These are phyloP conservation scores for Hevea brasiliensis DNA, from an alignment of 345 rosid genomes.

Conservation along the genomic window DNA sequence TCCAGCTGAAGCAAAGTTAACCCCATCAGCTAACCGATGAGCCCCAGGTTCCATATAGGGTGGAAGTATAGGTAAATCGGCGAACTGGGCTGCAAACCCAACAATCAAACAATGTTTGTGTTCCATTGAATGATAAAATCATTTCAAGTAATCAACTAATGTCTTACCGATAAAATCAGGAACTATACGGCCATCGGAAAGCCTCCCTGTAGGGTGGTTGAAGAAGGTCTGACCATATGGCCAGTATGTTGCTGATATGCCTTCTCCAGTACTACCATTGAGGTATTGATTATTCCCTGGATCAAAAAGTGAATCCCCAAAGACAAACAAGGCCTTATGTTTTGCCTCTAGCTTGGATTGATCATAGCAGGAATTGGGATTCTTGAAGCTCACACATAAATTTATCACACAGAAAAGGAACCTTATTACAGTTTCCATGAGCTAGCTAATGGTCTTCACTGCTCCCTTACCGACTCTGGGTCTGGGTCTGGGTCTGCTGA, in stretches of 20 bases:
- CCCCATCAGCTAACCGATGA: constrained; percentile 19
- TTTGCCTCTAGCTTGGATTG: neutral
- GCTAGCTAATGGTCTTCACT: too few relatives aligned
- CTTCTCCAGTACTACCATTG: constrained; percentile 9
- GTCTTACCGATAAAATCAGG: constrained; percentile 41
- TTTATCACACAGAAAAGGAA: neutral
- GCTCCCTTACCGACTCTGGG: too few relatives aligned
- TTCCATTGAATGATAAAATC: too few relatives aligned
- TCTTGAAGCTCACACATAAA: constrained; percentile 3
- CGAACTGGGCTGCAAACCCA: constrained; percentile 19
- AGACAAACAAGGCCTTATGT: constrained; percentile 9
- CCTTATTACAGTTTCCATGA: neutral
- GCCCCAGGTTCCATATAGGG: constrained; percentile 17
- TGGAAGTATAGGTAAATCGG: constrained; percentile 16
- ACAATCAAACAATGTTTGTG: neutral
- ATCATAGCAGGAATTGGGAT: neutral
- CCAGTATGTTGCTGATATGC: constrained; percentile 26
- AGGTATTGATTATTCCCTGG: constrained; percentile 20
- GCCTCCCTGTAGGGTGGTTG: constrained; percentile 36
- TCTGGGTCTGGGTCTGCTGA: too few relatives aligned
- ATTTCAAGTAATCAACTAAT: neutral
- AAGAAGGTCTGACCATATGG: constrained; percentile 37
- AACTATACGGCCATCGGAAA: constrained; percentile 40
- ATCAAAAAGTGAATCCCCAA: constrained; percentile 29
- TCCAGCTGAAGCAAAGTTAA: constrained; percentile 31